phyloP scores from a whole-genome alignment of 768 basidiomycete genomes.

The Leccinum truebloodii region DNA sequence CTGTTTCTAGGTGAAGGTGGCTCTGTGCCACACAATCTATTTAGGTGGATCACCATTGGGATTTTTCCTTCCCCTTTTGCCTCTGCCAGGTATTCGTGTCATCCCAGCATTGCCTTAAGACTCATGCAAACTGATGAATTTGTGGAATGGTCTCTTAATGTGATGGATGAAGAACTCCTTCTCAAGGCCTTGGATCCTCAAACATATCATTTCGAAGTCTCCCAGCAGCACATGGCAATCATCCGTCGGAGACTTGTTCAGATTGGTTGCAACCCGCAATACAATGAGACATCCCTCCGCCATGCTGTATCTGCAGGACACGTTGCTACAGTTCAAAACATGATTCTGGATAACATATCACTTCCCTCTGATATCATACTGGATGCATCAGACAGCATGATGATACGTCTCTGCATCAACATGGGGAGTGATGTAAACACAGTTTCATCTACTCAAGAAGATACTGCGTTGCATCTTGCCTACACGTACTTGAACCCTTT shows the following conservation, averaged over 20 bases:
- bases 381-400: not conserved
- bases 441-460: not conserved
- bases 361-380: not conserved
- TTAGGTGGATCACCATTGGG: not conserved
- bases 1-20: not conserved
- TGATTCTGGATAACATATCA: not conserved
- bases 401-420: not conserved
- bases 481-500: too few species aligned
- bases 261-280: not conserved
- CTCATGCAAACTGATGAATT: not conserved
- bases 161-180: not conserved
- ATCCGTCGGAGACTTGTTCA: not conserved
- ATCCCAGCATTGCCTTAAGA: not conserved
- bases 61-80: too few species aligned
- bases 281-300: not conserved
- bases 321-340: not conserved
- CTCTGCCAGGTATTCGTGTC: too few species aligned
- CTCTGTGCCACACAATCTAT: not conserved
- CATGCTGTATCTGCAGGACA: not conserved
- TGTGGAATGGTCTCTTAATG: not conserved
- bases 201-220: rapidly evolving
- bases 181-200: not conserved
- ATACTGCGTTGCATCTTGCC: not conserved
- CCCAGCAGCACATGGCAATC: not conserved
- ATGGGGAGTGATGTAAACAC: not conserved